Evolutionary conservation across 2,329 filamentous ascomycete genomes (phyloP).

Genomic region (Talaromyces funiculosus): DNA sequence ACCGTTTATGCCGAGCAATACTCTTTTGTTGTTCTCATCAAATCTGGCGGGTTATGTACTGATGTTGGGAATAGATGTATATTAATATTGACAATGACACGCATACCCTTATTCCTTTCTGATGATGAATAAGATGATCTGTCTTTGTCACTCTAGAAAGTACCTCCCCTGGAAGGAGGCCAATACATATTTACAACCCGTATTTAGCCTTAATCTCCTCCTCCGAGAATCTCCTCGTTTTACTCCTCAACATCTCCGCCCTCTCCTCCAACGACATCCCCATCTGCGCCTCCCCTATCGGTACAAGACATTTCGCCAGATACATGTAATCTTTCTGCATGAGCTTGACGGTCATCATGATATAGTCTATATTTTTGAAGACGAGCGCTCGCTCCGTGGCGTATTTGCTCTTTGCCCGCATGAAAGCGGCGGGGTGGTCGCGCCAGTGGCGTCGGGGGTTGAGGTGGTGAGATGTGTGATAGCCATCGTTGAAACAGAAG

Average conservation of each 20-base stretch:
- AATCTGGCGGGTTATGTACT: background rate
- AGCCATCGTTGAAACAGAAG: constrained; percentile 77
- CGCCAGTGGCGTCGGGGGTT: constrained; percentile 76
- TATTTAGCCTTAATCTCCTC: constrained; percentile 50
- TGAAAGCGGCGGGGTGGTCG: constrained; percentile 68
- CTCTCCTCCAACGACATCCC: constrained; percentile 59
- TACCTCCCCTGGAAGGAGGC: background rate
- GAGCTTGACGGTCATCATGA: constrained; percentile 66
- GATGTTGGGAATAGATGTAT: constrained; percentile 6
- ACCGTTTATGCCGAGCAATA: background rate
- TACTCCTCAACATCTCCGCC: constrained; percentile 56
- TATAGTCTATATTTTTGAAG: constrained; percentile 75
- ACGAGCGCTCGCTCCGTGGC: constrained; percentile 63
- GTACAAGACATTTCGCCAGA: constrained; percentile 65
- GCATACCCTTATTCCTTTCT: background rate
- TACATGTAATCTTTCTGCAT: constrained; percentile 65
- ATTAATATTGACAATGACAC: constrained; percentile 5
- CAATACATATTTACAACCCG: background rate
- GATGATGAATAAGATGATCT: background rate
- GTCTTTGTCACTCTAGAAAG: background rate
- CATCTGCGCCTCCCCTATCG: constrained; percentile 63
- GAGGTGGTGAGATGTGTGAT: constrained; percentile 75
- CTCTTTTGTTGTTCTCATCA: background rate
- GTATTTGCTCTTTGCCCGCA: constrained; percentile 64
- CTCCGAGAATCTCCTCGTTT: constrained; percentile 62